Conservation (phyloP, 495 filamentous ascomycete genomes). For the Baudoinia panamericana region DNA sequence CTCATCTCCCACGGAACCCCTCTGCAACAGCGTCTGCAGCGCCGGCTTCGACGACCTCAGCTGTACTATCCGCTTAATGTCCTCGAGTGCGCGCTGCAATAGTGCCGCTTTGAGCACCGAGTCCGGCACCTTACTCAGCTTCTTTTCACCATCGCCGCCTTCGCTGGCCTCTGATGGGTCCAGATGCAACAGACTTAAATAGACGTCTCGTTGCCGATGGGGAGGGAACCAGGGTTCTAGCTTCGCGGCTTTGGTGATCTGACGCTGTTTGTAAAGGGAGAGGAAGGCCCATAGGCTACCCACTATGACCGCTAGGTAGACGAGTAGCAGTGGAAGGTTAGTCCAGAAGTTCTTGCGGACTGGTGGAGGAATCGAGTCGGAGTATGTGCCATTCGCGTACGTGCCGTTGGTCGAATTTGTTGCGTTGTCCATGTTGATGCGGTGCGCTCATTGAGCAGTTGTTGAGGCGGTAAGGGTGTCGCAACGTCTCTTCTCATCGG, state of each 20-base stretch:
- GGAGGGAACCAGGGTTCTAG: constrained; percentile 86
- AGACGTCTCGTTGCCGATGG: constrained; percentile 84
- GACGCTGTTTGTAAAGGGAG: constrained; percentile 81
- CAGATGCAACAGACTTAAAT: constrained; percentile 79
- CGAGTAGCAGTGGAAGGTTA: constrained; percentile 64
- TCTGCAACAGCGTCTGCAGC: constrained; percentile 64
- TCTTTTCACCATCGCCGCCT: constrained; percentile 46
- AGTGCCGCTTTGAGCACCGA: constrained; percentile 82
- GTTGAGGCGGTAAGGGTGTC: too few species aligned
- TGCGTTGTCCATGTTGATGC: constrained; percentile 16
- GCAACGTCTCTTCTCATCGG: too few species aligned
- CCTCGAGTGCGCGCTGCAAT: constrained; percentile 74
- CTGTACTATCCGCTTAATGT: constrained; percentile 78
- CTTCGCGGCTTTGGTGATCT: constrained; percentile 66
- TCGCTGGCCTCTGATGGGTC: constrained; percentile 41
- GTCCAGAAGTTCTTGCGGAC: constrained; percentile 41
- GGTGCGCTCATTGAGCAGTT: too few species aligned
- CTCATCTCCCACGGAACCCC: constrained; percentile 90
- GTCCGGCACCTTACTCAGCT: constrained; percentile 59
- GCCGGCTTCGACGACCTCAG: constrained; percentile 76
- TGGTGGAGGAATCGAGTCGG: constrained; percentile 5
- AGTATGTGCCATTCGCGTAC: constrained; percentile 14
- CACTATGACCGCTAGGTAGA: constrained; percentile 74
- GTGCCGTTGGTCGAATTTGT: constrained; percentile 6
- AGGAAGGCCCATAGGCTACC: constrained; percentile 87